A percentile compares a stretch with the other conserved stretches of the same genome.
phyloP scores from a whole-genome alignment of 805 yeast genomes.

The Wickerhamiella cacticola region DNA sequence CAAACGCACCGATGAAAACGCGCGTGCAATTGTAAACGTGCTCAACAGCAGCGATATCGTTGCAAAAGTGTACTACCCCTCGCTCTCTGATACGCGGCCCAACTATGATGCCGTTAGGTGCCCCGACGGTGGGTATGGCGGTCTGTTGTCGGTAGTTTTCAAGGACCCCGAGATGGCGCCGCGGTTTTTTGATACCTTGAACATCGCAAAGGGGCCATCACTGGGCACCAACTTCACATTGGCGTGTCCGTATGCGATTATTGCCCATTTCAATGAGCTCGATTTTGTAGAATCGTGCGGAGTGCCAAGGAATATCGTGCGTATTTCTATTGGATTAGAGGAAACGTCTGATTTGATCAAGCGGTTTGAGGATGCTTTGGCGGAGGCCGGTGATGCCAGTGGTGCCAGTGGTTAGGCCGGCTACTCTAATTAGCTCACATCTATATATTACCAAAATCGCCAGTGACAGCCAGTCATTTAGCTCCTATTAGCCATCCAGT shows the following conservation, averaged over 20 bases:
- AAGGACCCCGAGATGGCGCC: conserved; percentile 50
- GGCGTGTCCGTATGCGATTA: conserved; percentile 78
- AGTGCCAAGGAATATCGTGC: conserved; percentile 60
- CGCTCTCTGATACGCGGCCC: conserved; percentile 37
- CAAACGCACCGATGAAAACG: conserved; percentile 30
- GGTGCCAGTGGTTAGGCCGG: too few relatives aligned
- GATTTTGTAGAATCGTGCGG: conserved; percentile 75
- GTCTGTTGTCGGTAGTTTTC: conserved; percentile 65
- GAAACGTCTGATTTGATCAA: conserved; percentile 45
- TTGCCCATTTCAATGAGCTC: conserved; percentile 74
- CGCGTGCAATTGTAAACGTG: conserved; percentile 30
- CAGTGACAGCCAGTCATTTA: neutral
- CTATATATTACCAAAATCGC: too few relatives aligned
- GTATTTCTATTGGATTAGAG: conserved; percentile 81
- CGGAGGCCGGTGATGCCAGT: conserved; percentile 14
- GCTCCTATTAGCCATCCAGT: too few relatives aligned
- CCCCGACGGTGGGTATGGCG: conserved; percentile 78
- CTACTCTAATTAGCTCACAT: too few relatives aligned
- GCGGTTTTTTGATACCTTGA: conserved; percentile 58
- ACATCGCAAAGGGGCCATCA: conserved; percentile 77
- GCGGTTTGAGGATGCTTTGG: conserved; percentile 43
- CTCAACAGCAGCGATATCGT: conserved; percentile 34
- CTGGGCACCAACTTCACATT: conserved; percentile 81
- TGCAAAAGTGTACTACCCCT: conserved; percentile 62
- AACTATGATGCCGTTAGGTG: conserved; percentile 64